Evolutionary conservation across 2,329 filamentous ascomycete species (phyloP), one percentile per base, ranked within the genome.

Genomic region (Ophiostoma populinum): DNA sequence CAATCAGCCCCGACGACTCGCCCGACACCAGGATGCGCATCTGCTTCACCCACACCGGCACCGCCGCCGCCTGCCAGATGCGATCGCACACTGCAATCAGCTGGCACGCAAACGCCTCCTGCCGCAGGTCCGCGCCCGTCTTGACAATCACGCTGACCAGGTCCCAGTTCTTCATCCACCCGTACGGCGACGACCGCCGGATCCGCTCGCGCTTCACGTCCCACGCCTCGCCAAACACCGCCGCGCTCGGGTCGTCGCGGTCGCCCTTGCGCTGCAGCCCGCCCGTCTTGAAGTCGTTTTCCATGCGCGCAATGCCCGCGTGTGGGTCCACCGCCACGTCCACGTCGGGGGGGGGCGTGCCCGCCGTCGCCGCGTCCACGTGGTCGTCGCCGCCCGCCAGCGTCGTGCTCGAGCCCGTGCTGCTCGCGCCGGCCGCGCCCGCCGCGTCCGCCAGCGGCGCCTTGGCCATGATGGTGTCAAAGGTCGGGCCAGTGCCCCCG

Each of bases 101-200:
- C 55, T 90, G 81, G 51, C 80, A 87, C 6, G 81, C 81, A 53
- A 90, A 90, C 0, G 81, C 80, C 55, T 90, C 81, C 57, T 90
- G 81, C 34, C 81, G 67, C 41, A 90, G 59, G 55, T 90, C 80
- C 3, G 78, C 78, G 3, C 81, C 80, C 9, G 81, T 90, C 59
- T 90, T 90, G 46, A 90, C 77, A 49, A 90, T 90, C 40, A 90
- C 80, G 49, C 79, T 86, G 42, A 90, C 65, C 17, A 90, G 64
- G 48, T 90, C 81, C 81, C 81, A 90, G 49, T 85, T 87, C 57
- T 81, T 81, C 75, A 85, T 82, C 72, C 79, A 83, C 8, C 81
- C 81, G 49, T 86, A 90, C 1, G 81, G 81, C 1, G 80, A 87
- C 1, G 80, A 80, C 46, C 80, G 78, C 41, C 81, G 69, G 50